Evolutionary conservation across 495 filamentous ascomycete species (phyloP), one percentile per base, ranked within the genome.

Genomic region (Talaromyces ruber): DNA sequence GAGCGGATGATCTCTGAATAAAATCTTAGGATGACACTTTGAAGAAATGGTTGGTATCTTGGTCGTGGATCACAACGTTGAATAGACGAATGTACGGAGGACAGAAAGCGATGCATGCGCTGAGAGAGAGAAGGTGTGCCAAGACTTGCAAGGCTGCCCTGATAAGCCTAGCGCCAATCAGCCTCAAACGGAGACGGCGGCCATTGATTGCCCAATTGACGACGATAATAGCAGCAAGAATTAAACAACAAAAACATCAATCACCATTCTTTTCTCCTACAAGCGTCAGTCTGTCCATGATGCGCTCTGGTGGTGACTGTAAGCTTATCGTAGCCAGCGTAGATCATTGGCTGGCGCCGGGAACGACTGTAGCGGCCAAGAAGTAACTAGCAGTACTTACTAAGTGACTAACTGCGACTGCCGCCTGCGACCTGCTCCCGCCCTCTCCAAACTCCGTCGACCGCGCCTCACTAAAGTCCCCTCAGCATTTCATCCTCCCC

Each of bases 111-210:
- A 57, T 18, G 54, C 54, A 57, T 29, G 28, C 26, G 54, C n/a
- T 26, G 61, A 61, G 53, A 62, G 59, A 60, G 57, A 64, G 39
- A 25, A 43, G 34, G 54, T 57, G 16, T 34, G 54, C 54, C 54
- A 57, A 57, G 54, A 34, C 14, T 32, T 30, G 18, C 26, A 32
- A 55, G 53, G 21, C 25, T 12, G 25, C 50, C 50, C 12, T 53
- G 50, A 56, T 56, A 56, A 56, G 54, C 28, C 54, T 57, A 57
- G 54, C 54, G 54, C 26, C 54, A 53, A 53, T 28, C 51, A 24
- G 47, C 47, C 47, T 52, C 47, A 52, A 22, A 52, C 24, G 47
- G 18, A 2, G 18, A 50, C 45, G 16, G 21, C 51, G 25, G 53
- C 28, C 53, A 56, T 56, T 57, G 16, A 57, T 54, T 54, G 43